Percentiles rank a stretch among this genome's conserved stretches.
phyloP scores from a whole-genome alignment of 2,329 filamentous ascomycete genomes.

The Diaporthe destruens region DNA sequence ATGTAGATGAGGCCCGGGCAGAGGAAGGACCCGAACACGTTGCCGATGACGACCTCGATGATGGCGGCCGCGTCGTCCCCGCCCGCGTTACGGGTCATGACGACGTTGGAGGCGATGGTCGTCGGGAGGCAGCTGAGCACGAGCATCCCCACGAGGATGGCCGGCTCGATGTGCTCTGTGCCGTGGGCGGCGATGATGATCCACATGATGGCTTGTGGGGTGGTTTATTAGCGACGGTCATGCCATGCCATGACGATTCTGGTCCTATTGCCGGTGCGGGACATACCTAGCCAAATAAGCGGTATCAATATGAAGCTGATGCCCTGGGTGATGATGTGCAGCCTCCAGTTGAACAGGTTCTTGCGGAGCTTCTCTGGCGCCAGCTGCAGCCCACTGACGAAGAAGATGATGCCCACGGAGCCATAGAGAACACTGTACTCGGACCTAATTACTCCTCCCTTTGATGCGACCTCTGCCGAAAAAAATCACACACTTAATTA shows the following conservation, averaged over 20 bases:
- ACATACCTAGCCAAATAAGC: conserved; percentile 68
- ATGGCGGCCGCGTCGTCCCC: conserved; percentile 75
- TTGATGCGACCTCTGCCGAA: conserved; percentile 59
- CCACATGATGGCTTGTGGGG: conserved; percentile 57
- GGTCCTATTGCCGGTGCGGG: background rate
- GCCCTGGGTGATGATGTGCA: conserved; percentile 76
- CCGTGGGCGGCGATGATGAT: conserved; percentile 62
- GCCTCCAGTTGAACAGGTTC: conserved; percentile 75
- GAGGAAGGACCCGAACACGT: conserved; percentile 76
- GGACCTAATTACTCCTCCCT: conserved; percentile 63
- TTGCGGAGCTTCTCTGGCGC: conserved; percentile 70
- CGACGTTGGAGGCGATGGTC: conserved; percentile 79
- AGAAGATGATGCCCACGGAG: conserved; percentile 76
- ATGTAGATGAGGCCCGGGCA: conserved; percentile 74
- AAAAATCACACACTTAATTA: background rate
- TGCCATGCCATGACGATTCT: background rate
- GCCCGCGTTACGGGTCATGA: conserved; percentile 78
- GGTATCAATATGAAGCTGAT: conserved; percentile 77
- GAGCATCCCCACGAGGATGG: conserved; percentile 76
- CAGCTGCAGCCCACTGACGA: conserved; percentile 78
- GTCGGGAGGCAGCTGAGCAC: conserved; percentile 77
- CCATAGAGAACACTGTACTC: conserved; percentile 76
- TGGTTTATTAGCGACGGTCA: conserved; percentile 40
- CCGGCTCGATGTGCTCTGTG: conserved; percentile 70
- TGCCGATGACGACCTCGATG: conserved; percentile 78